A percentile compares a stretch with the other conserved stretches of the same genome.
These are phyloP conservation scores for Fusarium sp. DNA, from an alignment of 2,329 filamentous ascomycete genomes.

Conservation along the genomic window DNA sequence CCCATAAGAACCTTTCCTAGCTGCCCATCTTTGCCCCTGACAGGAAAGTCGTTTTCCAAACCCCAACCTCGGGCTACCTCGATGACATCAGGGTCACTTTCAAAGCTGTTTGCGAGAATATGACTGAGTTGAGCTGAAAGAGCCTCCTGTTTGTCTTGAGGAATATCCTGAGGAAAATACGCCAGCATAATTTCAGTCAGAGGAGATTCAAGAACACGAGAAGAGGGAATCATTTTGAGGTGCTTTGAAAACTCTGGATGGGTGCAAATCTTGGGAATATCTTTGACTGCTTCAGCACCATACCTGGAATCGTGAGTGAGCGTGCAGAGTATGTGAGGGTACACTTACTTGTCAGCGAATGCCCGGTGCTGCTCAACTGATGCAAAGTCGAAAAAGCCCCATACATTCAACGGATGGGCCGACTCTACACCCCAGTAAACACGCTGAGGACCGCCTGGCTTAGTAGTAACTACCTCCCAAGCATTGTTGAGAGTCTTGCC, in stretches of 20 bases:
- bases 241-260: conserved; percentile 20
- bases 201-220: neutral
- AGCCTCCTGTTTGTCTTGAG: neutral
- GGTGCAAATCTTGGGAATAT: conserved; percentile 21
- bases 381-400: conserved; percentile 27
- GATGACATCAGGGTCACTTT: fast-evolving
- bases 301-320: neutral
- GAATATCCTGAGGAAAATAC: conserved; percentile 8
- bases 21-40: neutral
- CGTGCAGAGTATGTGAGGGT: fast-evolving
- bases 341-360: conserved; percentile 14
- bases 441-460: conserved; percentile 5
- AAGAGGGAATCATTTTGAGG: conserved; percentile 10
- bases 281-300: conserved; percentile 11
- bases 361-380: conserved; percentile 9
- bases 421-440: conserved; percentile 21
- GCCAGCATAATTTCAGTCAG: neutral
- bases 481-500: neutral
- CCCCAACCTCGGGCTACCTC: conserved; percentile 10
- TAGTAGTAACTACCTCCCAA: conserved; percentile 1
- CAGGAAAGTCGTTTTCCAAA: conserved; percentile 17
- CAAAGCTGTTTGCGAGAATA: neutral
- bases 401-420: neutral
- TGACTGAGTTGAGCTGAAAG: neutral
- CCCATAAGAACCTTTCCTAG: conserved; percentile 2